phyloP scores from a whole-genome alignment of 176 grass and related monocot genomes.

The Microstegium vimineum region DNA sequence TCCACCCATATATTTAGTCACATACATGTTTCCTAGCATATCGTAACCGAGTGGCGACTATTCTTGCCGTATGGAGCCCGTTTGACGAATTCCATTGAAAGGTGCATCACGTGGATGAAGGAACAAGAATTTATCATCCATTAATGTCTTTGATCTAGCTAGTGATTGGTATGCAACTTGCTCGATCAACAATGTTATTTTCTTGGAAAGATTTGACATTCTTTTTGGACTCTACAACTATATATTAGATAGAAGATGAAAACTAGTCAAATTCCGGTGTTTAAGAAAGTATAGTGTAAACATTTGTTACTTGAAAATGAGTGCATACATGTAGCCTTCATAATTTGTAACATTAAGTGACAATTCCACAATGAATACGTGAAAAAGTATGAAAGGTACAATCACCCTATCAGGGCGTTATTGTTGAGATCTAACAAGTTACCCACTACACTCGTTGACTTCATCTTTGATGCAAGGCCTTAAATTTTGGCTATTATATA shows the following conservation, averaged over 20 bases:
- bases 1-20: slow-evolving; percentile 30
- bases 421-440: not conserved
- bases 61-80: slow-evolving; percentile 55
- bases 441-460: not conserved
- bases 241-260: not conserved
- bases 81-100: slow-evolving; percentile 69
- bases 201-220: not conserved
- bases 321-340: not conserved
- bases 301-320: not conserved
- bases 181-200: not conserved
- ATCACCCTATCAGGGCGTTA: not conserved
- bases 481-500: too few species aligned
- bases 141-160: slow-evolving; percentile 64
- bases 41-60: slow-evolving; percentile 42
- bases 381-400: not conserved
- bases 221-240: not conserved
- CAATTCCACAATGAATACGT: not conserved
- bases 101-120: slow-evolving; percentile 56
- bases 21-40: slow-evolving; percentile 7
- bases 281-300: not conserved
- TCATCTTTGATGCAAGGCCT: not conserved
- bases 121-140: slow-evolving; percentile 47
- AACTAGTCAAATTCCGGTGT: not conserved
- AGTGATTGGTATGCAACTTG: slow-evolving; percentile 34
- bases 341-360: not conserved